phyloP scores from a whole-genome alignment of 1,284 basidiomycete species.

The Leccinum pallidistipes region DNA sequence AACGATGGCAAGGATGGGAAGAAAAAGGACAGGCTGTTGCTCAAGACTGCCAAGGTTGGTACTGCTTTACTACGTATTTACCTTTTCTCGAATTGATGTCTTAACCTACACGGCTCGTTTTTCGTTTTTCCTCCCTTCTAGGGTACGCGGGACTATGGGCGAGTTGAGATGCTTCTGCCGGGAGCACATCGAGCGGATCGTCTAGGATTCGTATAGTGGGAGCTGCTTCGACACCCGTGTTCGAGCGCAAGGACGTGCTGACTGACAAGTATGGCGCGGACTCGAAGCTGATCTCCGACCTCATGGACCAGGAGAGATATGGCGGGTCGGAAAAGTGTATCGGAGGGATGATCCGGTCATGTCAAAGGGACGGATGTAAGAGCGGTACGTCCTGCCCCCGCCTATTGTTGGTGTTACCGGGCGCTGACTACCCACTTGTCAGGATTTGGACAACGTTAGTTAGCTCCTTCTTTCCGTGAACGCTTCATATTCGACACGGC shows the following conservation, averaged over 20 bases:
- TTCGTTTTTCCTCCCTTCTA: constrained; percentile 32
- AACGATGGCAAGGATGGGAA: constrained; percentile 48
- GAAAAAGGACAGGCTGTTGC: constrained; percentile 64
- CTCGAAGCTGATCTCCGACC: constrained; percentile 96
- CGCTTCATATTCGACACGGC: too few relatives aligned
- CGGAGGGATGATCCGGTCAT: constrained; percentile 96
- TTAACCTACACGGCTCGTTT: neutral
- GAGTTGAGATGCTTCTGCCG: constrained; percentile 89
- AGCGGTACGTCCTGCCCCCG: constrained; percentile 62
- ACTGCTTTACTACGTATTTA: neutral
- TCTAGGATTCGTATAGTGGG: constrained; percentile 88
- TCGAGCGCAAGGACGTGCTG: constrained; percentile 95
- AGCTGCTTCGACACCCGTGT: constrained; percentile 97
- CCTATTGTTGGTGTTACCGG: neutral
- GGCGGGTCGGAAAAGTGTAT: constrained; percentile 99
- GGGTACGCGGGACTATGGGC: constrained; percentile 96
- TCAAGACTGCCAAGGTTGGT: constrained; percentile 82
- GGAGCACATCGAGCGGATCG: constrained; percentile 86
- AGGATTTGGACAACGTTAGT: constrained; percentile 96
- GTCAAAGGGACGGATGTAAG: constrained; percentile 97
- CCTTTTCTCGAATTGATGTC: neutral
- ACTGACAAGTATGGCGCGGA: constrained; percentile 98
- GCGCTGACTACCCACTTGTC: neutral
- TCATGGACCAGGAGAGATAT: constrained; percentile 98
- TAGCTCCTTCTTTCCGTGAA: constrained; percentile 3